Evolutionary conservation across 2,329 filamentous ascomycete species (phyloP).

Genomic region (Pseudonectria buxi): DNA sequence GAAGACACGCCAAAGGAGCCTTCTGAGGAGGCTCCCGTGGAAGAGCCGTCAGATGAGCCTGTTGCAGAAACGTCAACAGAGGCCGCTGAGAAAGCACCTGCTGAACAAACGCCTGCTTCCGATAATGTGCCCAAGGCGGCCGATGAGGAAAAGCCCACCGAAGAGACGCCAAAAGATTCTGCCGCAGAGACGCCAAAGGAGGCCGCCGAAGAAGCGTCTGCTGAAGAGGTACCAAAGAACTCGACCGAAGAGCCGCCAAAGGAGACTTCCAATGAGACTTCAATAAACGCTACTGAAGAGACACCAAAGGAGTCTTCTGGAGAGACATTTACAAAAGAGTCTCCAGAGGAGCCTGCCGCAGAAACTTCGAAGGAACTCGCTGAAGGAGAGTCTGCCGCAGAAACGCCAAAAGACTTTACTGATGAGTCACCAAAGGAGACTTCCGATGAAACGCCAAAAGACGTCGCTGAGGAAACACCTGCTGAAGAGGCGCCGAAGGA

Average conservation of each 20-base stretch:
- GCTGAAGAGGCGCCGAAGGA: neutral
- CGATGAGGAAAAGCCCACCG: slow-evolving; percentile 1
- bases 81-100: neutral
- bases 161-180: neutral
- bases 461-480: slow-evolving; percentile 1
- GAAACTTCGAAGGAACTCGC: neutral
- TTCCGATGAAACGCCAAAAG: neutral
- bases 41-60: slow-evolving; percentile 1
- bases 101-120: neutral
- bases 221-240: slow-evolving; percentile 2
- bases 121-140: neutral
- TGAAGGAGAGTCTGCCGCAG: neutral
- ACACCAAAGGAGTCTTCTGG: neutral
- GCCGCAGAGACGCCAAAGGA: neutral
- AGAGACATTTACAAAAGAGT: neutral
- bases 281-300: neutral
- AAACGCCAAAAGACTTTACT: neutral
- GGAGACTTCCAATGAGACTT: neutral
- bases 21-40: neutral
- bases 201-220: slow-evolving; percentile 2
- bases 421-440: neutral
- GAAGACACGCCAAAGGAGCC: slow-evolving; percentile 4
- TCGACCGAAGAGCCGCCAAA: neutral
- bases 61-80: slow-evolving; percentile 1
- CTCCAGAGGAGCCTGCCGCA: neutral